These are phyloP conservation scores for Fonsecaea pedrosoi DNA, from an alignment of 2,329 filamentous ascomycete species.

Conservation along the genomic window DNA sequence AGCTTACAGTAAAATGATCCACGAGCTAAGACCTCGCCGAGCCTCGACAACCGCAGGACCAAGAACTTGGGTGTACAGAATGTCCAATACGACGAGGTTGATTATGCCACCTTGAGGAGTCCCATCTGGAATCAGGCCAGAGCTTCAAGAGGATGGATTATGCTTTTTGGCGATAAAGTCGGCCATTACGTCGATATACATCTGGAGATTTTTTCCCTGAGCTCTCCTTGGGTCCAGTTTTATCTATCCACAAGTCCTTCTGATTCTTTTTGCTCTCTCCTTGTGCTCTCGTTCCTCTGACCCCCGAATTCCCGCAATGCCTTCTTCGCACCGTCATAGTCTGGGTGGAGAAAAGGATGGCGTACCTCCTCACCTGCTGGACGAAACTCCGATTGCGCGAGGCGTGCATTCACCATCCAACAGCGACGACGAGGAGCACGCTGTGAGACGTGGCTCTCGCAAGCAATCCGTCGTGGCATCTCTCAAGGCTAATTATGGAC, in stretches of 20 bases:
- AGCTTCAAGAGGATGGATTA: not conserved
- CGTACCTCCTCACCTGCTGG: slow-evolving; percentile 28
- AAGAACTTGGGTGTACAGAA: not conserved
- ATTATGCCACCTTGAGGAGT: not conserved
- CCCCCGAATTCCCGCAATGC: slow-evolving; percentile 1
- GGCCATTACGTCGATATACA: not conserved
- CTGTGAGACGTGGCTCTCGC: slow-evolving; percentile 31
- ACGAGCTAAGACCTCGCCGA: slow-evolving; percentile 5
- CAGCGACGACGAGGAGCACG: slow-evolving; percentile 29
- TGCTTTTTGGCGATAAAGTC: not conserved
- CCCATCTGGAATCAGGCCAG: slow-evolving; percentile 1
- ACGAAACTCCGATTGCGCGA: slow-evolving; percentile 36
- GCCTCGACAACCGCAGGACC: not conserved
- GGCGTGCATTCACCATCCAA: slow-evolving; percentile 30
- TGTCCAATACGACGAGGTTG: not conserved
- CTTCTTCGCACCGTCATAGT: slow-evolving; percentile 17
- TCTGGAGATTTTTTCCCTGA: not conserved
- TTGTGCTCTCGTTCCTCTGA: not conserved
- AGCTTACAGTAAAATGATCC: slow-evolving; percentile 3
- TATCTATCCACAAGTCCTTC: not conserved
- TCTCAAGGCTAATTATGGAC: slow-evolving; percentile 38
- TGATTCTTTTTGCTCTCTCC: not conserved
- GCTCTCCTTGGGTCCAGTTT: not conserved
- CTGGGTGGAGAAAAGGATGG: slow-evolving; percentile 25
- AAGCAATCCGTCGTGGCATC: slow-evolving; percentile 37